Base-by-base conservation (phyloP, 805 yeast species). In the Schwanniomyces pseudopolymorphus region DNA sequence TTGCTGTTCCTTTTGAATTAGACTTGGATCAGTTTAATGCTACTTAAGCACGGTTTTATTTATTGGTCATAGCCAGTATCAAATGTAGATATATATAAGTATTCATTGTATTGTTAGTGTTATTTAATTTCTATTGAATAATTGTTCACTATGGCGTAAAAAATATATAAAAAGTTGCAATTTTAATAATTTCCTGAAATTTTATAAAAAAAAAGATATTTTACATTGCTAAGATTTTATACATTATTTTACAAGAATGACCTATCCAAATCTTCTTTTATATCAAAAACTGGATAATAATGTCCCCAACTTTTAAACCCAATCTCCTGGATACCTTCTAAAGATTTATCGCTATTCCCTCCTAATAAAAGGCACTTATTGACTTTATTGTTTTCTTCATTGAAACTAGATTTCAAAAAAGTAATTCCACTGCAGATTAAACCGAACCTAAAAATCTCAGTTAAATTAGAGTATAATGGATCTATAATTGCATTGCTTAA, bases 371-470 rank as follows among this genome's bases (percentile, higher is more conserved):
- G 51, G 54, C 77, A 71, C 44, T 59, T 59, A 39, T 64, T 58
- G 57, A 70, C 63, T 33, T 49, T 43, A 4, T 50, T 52, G 13
- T 58, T 57, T 9, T 57, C 57, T 21, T 62, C 71, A 33, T 53
- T 58, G 45, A 59, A 58, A 39, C 60, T 58, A 6, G 67, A 54
- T 53, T 75, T 77, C 48, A 76, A 62, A 48, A 69, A 77, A 5
- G 81, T 72, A 13, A 79, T 73, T 5, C 76, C 81, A 43, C 84
- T 75, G 50, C 84, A 80, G 8, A 81, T 76, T 47, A 81, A 70
- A 0, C 86, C 86, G 51, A 75, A 69, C 47, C 72, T 77, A 61
- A 81, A 77, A 2, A 80, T 79, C 44, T 78, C 80, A 6, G 77
- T 72, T 53, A 81, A 69, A 49, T 77, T 78, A 22, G 76, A 72